Evolutionary conservation across 2,329 filamentous ascomycete species (phyloP), one percentile per base, ranked within the genome.

Genomic region (Trichophyton schoenleinii): DNA sequence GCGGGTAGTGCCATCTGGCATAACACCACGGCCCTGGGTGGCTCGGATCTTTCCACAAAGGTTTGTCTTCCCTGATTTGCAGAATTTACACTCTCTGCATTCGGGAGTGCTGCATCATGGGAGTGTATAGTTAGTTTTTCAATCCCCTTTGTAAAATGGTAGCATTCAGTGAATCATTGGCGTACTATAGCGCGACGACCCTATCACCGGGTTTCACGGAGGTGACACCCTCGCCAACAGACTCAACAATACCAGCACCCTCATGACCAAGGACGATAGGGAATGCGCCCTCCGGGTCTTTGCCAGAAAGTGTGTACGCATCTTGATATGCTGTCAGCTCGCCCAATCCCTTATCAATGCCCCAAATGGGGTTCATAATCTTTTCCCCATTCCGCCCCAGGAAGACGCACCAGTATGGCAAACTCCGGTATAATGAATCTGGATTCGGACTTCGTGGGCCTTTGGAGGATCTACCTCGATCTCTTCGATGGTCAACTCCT

Each of bases 31-130:
- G 70, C 94, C 94, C 79, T 99, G 94, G 52, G 94, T 97, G 53
- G 90, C 89, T 70, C 94, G 87, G 77, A 99, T 99, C 85, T 97
- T 97, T 75, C 94, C 94, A 79, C 92, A 97, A 63, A 97, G 87
- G 79, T 97, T 96, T 71, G 92, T 97, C 86, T 99, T 99, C 79
- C 92, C 94, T 48, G 92, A 97, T 78, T 90, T 94, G 87, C 94
- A 99, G 83, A 97, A 97, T 81, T 97, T 97, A 86, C 94, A 99
- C 77, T 97, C 92, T 68, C 84, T 82, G 81, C 94, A 97, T 80
- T 97, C 92, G 67, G 94, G 94, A 55, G 91, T 97, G 81, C 91
- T 95, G 71, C n/a, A 48, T 20, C 11, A 7, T 52, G 52, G 4
- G 34, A 2, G 4, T 38, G 20, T 18, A 15, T 7, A 7, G 25